A percentile compares a stretch with the other conserved stretches of the same genome.
Evolutionary conservation across 2,329 filamentous ascomycete genomes (phyloP).

Genomic region (Xylaria sp.): DNA sequence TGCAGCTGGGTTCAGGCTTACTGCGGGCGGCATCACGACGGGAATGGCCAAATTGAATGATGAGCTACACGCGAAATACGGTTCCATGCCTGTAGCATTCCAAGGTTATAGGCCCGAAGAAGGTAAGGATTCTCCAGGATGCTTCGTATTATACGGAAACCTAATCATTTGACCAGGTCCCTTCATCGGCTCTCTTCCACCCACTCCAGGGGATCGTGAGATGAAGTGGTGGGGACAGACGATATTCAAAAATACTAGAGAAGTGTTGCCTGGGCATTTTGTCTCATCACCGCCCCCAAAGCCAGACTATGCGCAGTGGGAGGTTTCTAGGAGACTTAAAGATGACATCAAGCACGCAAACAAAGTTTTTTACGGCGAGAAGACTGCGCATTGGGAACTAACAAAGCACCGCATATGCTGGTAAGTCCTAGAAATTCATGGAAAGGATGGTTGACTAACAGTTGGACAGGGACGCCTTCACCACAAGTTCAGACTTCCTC

Average conservation of each 20-base stretch:
- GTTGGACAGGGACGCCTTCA: conserved; percentile 70
- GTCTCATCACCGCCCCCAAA: conserved; percentile 67
- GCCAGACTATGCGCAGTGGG: conserved; percentile 71
- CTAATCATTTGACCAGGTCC: conserved; percentile 53
- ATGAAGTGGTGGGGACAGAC: conserved; percentile 72
- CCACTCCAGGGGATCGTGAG: conserved; percentile 57
- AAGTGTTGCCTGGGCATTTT: conserved; percentile 50
- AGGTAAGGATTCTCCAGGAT: conserved; percentile 15
- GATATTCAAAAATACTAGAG: conserved; percentile 67
- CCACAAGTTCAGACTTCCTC: conserved; percentile 70
- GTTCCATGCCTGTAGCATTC: conserved; percentile 34
- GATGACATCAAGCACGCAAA: conserved; percentile 67
- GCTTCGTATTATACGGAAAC: neutral
- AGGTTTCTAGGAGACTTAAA: conserved; percentile 64
- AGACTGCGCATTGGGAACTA: conserved; percentile 65
- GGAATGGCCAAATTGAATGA: conserved; percentile 35
- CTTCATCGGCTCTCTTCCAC: conserved; percentile 68
- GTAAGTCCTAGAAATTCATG: conserved; percentile 53
- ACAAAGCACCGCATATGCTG: conserved; percentile 74
- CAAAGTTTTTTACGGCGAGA: conserved; percentile 67
- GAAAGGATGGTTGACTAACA: neutral
- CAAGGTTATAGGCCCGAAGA: conserved; percentile 30
- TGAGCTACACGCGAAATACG: conserved; percentile 27
- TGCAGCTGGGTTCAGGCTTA: conserved; percentile 58
- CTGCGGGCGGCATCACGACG: conserved; percentile 61